phyloP scores from a whole-genome alignment of 371 early-diverging fungal species.

The Mucor circinelloides region DNA sequence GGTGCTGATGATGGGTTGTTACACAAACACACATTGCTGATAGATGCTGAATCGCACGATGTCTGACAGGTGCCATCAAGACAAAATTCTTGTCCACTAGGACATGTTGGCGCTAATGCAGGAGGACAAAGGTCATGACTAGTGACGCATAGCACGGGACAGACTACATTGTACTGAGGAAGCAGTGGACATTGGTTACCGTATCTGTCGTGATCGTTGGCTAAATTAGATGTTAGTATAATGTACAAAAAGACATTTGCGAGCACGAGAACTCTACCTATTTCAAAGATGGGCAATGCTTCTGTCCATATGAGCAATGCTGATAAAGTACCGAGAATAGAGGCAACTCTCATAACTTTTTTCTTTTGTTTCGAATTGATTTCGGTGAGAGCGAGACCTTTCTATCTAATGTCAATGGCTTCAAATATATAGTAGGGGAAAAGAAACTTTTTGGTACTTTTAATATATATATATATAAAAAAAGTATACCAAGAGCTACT shows the following conservation, averaged over 20 bases:
- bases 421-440: background rate
- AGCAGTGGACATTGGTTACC: constrained; percentile 53
- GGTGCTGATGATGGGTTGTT: constrained; percentile 23
- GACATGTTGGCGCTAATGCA: constrained; percentile 44
- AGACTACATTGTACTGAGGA: constrained; percentile 39
- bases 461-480: no score
- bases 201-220: constrained; percentile 52
- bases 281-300: constrained; percentile 34
- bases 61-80: constrained; percentile 57
- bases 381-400: background rate
- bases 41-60: constrained; percentile 40
- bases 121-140: constrained; percentile 43
- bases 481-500: no score
- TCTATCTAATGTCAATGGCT: background rate
- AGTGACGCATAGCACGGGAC: constrained; percentile 58
- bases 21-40: constrained; percentile 48
- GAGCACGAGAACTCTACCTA: constrained; percentile 14
- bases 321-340: constrained; percentile 18
- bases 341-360: background rate
- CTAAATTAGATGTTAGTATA: constrained; percentile 20
- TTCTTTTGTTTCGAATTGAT: background rate
- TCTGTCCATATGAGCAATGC: constrained; percentile 14
- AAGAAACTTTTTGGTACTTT: background rate
- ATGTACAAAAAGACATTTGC: background rate
- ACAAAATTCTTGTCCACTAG: constrained; percentile 50